Percentiles rank a stretch among this genome's conserved stretches.
Conservation (phyloP, 1,284 basidiomycete species). For the Ganoderma leucocontextum region DNA sequence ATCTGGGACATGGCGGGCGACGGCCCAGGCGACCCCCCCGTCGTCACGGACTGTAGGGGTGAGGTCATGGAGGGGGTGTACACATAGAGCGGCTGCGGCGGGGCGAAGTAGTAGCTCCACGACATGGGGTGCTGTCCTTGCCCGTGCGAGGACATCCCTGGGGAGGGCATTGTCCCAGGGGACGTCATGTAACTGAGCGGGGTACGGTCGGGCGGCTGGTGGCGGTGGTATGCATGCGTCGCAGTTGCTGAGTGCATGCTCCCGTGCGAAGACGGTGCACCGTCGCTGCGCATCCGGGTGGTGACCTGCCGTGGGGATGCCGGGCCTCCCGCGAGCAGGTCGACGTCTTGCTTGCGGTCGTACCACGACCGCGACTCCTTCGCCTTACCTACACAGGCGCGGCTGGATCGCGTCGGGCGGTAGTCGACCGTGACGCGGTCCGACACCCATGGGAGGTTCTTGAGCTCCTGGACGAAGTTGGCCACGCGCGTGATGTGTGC, state of each 20-base stretch:
- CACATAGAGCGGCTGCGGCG: constrained; percentile 39
- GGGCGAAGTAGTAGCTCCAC: constrained; percentile 36
- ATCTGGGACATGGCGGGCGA: constrained; percentile 20
- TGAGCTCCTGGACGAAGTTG: constrained; percentile 42
- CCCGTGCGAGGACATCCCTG: constrained; percentile 34
- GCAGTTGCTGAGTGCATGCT: constrained; percentile 12
- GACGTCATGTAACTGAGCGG: constrained; percentile 35
- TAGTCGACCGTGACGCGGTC: constrained; percentile 42
- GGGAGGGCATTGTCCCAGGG: constrained; percentile 31
- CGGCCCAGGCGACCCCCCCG: constrained; percentile 15
- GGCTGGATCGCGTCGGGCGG: constrained; percentile 36
- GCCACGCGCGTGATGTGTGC: constrained; percentile 41
- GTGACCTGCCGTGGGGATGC: constrained; percentile 27
- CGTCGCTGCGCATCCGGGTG: constrained; percentile 22
- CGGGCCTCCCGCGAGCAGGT: constrained; percentile 38
- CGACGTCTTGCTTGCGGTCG: constrained; percentile 39
- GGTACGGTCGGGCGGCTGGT: constrained; percentile 24
- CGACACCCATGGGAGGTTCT: constrained; percentile 45
- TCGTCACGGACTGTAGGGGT: neutral
- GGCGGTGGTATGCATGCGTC: neutral
- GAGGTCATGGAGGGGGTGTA: constrained; percentile 11
- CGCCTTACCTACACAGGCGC: constrained; percentile 34
- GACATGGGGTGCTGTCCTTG: constrained; percentile 34
- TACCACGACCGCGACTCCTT: constrained; percentile 44
- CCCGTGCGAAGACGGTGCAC: constrained; percentile 11